These are phyloP conservation scores for Globisporangium apiculatum DNA, from an alignment of 352 stramenopile species.

Conservation along the genomic window DNA sequence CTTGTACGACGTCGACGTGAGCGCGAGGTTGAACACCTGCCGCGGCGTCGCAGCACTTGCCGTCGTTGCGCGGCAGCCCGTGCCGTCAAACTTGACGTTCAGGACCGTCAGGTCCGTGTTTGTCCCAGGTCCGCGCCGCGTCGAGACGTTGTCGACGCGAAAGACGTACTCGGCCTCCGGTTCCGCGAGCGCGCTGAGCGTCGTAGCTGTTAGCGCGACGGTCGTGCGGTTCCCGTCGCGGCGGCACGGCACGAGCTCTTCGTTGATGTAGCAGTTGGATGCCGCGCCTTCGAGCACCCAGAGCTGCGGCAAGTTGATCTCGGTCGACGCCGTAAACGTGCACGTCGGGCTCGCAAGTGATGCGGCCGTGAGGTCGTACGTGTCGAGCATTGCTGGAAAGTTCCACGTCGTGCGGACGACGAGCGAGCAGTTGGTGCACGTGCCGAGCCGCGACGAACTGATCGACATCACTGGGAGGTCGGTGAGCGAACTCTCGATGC, in stretches of 20 bases:
- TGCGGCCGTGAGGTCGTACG: constrained; percentile 43
- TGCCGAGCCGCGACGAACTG: constrained; percentile 52
- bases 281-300: constrained; percentile 39
- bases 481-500: constrained; percentile 37
- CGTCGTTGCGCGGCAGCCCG: constrained; percentile 34
- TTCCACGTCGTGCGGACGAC: constrained; percentile 51
- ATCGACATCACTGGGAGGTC: constrained; percentile 42
- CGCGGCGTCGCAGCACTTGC: constrained; percentile 11
- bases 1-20: constrained; percentile 46
- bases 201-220: constrained; percentile 30
- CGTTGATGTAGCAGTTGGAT: constrained; percentile 30
- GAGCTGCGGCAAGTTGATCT: constrained; percentile 41
- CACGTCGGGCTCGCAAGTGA: constrained; percentile 31
- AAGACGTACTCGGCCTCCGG: constrained; percentile 41
- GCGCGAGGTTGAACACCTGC: constrained; percentile 53
- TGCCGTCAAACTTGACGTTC: constrained; percentile 49
- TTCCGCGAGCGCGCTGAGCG: constrained; percentile 29
- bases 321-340: constrained; percentile 41
- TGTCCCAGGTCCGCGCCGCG: constrained; percentile 42
- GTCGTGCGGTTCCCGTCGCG: constrained; percentile 51
- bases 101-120: constrained; percentile 49
- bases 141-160: constrained; percentile 50
- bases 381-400: constrained; percentile 61
- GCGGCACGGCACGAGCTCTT: constrained; percentile 28
- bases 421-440: constrained; percentile 61